Base-by-base conservation (phyloP, 148 eudicot species). In the Rhododendron henanense region DNA sequence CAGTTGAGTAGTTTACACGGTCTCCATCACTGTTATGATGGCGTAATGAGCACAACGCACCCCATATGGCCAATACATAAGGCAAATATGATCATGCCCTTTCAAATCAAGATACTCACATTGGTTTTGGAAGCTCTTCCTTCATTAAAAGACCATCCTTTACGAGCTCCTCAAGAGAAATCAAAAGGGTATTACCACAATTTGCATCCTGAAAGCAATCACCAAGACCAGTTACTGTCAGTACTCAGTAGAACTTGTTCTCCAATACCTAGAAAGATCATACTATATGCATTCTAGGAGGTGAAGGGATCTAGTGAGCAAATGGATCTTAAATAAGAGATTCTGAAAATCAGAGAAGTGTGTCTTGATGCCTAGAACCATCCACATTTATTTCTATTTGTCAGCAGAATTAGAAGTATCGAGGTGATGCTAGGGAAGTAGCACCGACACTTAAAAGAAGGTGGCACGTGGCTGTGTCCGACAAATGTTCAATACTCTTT, bases 91-190 rank as follows among this genome's bases (percentile, higher is more conserved):
- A 41, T 39, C 5, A 71, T 25, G 59, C 76, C 35, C 28, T 65
- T 73, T 69, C 67, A 84, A 35, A 10, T 55, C 67, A 61, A 57
- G 81, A 82, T 37, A 55, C 94, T 92, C 89, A 94, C 99, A 94
- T 7, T 88, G 98, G 95, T 83, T 92, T 84, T 44, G 99, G 99
- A 81, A 97, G 98, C 89, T 95, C 99, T 45, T 91, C 94, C 84
- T 90, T 88, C 79, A 84, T 86, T 90, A 97, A 88, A 71, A 97
- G 89, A 50, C 99, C 99, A 92, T 97, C 99, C 88, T 97, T 90
- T 14, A 97, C 98, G 87, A 97, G 96, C 87, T 97, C 99, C 81
- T 97, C 96, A 59, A 97, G 98, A 82, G 99, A 97, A 76, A 97
- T 95, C 89, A 95, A 85, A 92, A 97, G 98, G 25, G 98, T 97